phyloP scores from a whole-genome alignment of 2,329 filamentous ascomycete species.

The Sarocladiaceae sp. region DNA sequence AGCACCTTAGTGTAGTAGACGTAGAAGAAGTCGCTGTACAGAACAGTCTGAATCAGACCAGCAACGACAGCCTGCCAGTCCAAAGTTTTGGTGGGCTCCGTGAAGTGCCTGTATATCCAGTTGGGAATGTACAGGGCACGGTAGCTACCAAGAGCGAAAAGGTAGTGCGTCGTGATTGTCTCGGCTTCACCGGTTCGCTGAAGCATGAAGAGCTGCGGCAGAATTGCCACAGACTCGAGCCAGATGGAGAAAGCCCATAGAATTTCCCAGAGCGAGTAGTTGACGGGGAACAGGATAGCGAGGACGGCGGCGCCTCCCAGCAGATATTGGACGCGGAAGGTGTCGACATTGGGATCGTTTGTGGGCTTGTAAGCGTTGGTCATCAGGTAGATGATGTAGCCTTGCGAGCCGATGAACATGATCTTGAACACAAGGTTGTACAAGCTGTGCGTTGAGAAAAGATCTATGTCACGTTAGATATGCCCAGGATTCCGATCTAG shows the following conservation, averaged over 20 bases:
- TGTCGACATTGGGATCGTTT: slow-evolving; percentile 93
- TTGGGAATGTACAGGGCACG: slow-evolving; percentile 96
- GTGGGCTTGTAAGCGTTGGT: slow-evolving; percentile 95
- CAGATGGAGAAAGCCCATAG: slow-evolving; percentile 98
- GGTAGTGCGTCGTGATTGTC: slow-evolving; percentile 98
- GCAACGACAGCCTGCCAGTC: slow-evolving; percentile 86
- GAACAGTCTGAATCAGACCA: slow-evolving; percentile 83
- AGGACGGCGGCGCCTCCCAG: slow-evolving; percentile 73
- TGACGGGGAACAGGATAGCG: slow-evolving; percentile 76
- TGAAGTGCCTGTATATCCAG: slow-evolving; percentile 89
- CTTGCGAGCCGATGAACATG: slow-evolving; percentile 82
- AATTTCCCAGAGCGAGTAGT: slow-evolving; percentile 78
- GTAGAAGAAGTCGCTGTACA: slow-evolving; percentile 99
- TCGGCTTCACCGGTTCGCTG: slow-evolving; percentile 96
- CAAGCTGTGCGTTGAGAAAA: slow-evolving; percentile 75
- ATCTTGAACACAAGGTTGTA: slow-evolving; percentile 97
- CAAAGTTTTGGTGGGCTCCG: slow-evolving; percentile 62
- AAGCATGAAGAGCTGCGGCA: slow-evolving; percentile 96
- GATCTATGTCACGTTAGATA: slow-evolving; percentile 45
- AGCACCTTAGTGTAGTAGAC: slow-evolving; percentile 97
- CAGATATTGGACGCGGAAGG: slow-evolving; percentile 94
- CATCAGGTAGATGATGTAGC: slow-evolving; percentile 98
- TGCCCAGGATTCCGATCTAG: background rate
- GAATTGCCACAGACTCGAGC: slow-evolving; percentile 93
- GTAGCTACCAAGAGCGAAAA: slow-evolving; percentile 89